Evolutionary conservation across 2,329 filamentous ascomycete genomes (phyloP).

Genomic region (Metarhizium sp.): DNA sequence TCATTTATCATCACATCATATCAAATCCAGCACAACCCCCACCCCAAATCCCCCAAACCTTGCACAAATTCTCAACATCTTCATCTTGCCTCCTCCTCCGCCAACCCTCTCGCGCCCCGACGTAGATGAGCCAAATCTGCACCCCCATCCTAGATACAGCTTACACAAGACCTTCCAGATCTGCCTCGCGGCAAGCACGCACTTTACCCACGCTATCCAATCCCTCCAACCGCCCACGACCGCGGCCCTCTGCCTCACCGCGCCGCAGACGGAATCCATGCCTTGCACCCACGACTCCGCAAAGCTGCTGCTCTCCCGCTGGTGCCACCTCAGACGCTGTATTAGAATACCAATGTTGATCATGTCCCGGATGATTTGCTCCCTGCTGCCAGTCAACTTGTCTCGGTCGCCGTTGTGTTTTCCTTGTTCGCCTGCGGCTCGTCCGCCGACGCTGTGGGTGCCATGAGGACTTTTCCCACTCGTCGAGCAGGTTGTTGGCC

Average conservation of each 20-base stretch:
- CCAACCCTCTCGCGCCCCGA: neutral
- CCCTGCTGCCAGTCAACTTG: slow-evolving; percentile 3
- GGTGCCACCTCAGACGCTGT: neutral
- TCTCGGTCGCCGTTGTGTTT: slow-evolving; percentile 19
- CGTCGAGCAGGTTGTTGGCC: slow-evolving; percentile 77
- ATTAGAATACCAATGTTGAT: neutral
- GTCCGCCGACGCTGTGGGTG: slow-evolving; percentile 10
- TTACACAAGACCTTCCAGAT: neutral
- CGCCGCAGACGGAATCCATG: neutral
- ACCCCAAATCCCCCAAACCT: neutral
- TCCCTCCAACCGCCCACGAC: neutral
- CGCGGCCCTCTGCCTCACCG: neutral
- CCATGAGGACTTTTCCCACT: slow-evolving; percentile 65
- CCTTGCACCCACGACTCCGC: neutral
- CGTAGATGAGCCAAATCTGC: neutral
- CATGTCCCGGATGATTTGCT: slow-evolving; percentile 3
- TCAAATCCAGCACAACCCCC: neutral
- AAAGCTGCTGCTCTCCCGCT: neutral
- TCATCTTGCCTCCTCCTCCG: neutral
- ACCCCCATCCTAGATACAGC: neutral
- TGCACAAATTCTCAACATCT: neutral
- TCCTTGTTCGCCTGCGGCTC: slow-evolving; percentile 20
- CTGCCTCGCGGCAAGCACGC: neutral
- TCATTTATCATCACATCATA: neutral
- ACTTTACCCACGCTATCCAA: neutral